Evolutionary conservation across 345 rosid genomes (phyloP).

Genomic region (Cardamine resedifolia): DNA sequence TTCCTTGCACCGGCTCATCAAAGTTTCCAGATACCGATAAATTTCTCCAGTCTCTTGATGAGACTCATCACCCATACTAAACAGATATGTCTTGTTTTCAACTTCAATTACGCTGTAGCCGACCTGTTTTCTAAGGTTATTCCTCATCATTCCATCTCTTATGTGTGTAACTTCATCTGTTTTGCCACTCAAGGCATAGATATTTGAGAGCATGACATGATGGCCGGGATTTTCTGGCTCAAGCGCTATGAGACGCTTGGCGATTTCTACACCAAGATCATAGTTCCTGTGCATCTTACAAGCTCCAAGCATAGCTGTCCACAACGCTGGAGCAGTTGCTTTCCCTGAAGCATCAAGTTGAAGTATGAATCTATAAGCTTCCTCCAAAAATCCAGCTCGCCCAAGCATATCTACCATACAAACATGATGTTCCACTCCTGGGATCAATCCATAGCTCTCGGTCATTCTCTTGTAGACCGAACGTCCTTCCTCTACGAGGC

Average conservation of each 20-base stretch:
- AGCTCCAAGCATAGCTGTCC: conserved; percentile 96
- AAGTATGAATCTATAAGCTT: conserved; percentile 59
- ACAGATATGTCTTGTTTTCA: conserved; percentile 50
- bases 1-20: conserved; percentile 64
- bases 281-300: conserved; percentile 88
- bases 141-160: conserved; percentile 64
- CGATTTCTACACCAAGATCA: conserved; percentile 69
- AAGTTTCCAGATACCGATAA: conserved; percentile 57
- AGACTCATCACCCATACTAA: conserved; percentile 78
- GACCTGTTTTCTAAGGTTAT: conserved; percentile 64
- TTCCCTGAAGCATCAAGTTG: conserved; percentile 42
- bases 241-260: conserved; percentile 60
- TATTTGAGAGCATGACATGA: conserved; percentile 81
- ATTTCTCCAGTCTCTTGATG: conserved; percentile 56
- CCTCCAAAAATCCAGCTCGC: conserved; percentile 65
- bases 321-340: conserved; percentile 64
- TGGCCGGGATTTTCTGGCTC: conserved; percentile 94
- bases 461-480: conserved; percentile 54
- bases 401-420: conserved; percentile 89
- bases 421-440: conserved; percentile 76
- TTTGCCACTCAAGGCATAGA: conserved; percentile 73
- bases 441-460: conserved; percentile 44
- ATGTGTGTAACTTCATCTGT: conserved; percentile 63
- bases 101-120: conserved; percentile 73
- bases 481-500: conserved; percentile 63